These are phyloP conservation scores for Globisporangium cylindrosporum DNA, from an alignment of 352 stramenopile species.

Conservation along the genomic window DNA sequence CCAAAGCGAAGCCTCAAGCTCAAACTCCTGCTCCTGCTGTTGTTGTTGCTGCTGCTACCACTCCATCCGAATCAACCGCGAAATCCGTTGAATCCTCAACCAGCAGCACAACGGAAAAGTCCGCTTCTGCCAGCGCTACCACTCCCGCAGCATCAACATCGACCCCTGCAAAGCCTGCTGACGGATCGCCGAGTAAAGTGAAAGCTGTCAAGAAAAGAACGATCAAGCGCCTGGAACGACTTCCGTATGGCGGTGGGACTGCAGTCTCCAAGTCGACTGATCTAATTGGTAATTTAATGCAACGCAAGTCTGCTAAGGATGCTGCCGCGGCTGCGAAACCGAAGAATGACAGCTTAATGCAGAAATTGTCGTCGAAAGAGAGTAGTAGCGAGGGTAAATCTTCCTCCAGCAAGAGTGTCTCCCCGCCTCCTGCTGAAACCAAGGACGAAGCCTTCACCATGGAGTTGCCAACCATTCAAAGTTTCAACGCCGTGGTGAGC, in stretches of 20 bases:
- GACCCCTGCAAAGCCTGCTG: slow-evolving; percentile 11
- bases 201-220: slow-evolving; percentile 61
- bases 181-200: slow-evolving; percentile 23
- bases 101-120: background rate
- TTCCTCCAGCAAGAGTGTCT: slow-evolving; percentile 11
- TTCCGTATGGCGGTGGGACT: slow-evolving; percentile 55
- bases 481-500: slow-evolving; percentile 58
- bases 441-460: slow-evolving; percentile 46
- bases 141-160: background rate
- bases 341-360: slow-evolving; percentile 31
- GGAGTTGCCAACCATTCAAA: slow-evolving; percentile 76
- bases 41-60: slow-evolving; percentile 13
- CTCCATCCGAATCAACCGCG: background rate
- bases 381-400: slow-evolving; percentile 14
- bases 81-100: background rate
- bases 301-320: slow-evolving; percentile 77
- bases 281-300: slow-evolving; percentile 81
- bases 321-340: slow-evolving; percentile 29
- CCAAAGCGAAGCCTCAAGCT: slow-evolving; percentile 58
- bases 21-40: slow-evolving; percentile 9
- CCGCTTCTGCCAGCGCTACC: background rate
- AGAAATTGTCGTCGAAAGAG: slow-evolving; percentile 19
- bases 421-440: slow-evolving; percentile 22
- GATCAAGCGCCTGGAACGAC: slow-evolving; percentile 77
- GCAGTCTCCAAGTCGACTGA: slow-evolving; percentile 71